Evolutionary conservation across 2,329 filamentous ascomycete genomes (phyloP), one percentile per base, ranked within the genome.

Genomic region (Calonectria henricotiae): DNA sequence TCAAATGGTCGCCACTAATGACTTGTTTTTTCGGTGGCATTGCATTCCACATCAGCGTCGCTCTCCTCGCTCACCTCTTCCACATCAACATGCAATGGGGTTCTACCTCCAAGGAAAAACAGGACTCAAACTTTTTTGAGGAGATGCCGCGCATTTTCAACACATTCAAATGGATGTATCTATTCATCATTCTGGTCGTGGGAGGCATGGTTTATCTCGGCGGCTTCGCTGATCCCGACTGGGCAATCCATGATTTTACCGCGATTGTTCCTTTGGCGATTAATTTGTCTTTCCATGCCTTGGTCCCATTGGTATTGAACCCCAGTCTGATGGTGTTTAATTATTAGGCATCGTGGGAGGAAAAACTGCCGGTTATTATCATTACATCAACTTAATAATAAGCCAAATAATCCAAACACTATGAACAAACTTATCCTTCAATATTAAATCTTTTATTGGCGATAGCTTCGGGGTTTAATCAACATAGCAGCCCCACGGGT

Each of bases 1-100:
- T 91, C 77, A 90, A 89, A 75, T 92, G 90, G 90, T 86, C 89
- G 20, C 87, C 88, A 2, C 85, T 91, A 73, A 82, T 87, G 73
- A 82, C 80, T 47, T 79, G 84, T 67, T 86, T 85, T 76, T 82
- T 86, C 23, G 83, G 84, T 66, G 84, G 84, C 43, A 79, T 86
- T 67, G 83, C 83, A 5, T 79, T 83, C 51, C 84, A 86, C 77
- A 78, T 85, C 49, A 81, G 80, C 65, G 80, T 80, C 55, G 83
- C 84, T 0, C 79, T 86, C 9, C 77, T 86, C 27, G 81, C 80
- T 47, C 84, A 86, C 70, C 81, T 86, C 60, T 82, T 86, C 71
- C 78, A 82, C 71, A 78, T 85, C 65, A 79, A 85, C 69, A 85
- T 85, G 77, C 77, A 80, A 71, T 89, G 85, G 87, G 87, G 85